Evolutionary conservation across 2,329 filamentous ascomycete genomes (phyloP).

Genomic region (Sordariomycetes sp.): DNA sequence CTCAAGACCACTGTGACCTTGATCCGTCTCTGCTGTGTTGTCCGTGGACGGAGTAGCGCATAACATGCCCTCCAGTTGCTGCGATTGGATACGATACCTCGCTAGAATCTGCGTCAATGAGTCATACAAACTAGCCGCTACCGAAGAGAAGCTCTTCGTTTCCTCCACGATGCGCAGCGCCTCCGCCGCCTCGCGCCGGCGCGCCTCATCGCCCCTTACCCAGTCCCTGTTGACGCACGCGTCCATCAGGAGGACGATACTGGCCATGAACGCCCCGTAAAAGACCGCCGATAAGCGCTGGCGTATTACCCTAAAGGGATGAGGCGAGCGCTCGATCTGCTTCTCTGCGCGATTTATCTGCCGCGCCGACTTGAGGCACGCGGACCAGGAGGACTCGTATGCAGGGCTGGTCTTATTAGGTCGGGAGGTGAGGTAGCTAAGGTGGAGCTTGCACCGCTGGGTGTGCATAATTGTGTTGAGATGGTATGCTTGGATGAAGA

Average conservation of each 20-base stretch:
- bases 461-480: background rate
- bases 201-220: background rate
- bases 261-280: background rate
- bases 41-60: background rate
- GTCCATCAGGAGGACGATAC: background rate
- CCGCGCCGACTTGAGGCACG: background rate
- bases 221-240: background rate
- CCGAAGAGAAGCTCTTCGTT: background rate
- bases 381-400: background rate
- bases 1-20: background rate
- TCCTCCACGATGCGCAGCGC: background rate
- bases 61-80: background rate
- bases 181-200: background rate
- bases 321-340: background rate
- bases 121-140: background rate
- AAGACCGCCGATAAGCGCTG: background rate
- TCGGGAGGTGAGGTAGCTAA: background rate
- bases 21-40: background rate
- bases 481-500: background rate
- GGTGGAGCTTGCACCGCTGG: background rate
- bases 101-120: background rate
- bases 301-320: background rate
- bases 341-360: background rate
- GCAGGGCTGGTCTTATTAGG: background rate
- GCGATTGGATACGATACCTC: background rate